phyloP scores from a whole-genome alignment of 2,329 filamentous ascomycete species.

The Fusarium illudens region DNA sequence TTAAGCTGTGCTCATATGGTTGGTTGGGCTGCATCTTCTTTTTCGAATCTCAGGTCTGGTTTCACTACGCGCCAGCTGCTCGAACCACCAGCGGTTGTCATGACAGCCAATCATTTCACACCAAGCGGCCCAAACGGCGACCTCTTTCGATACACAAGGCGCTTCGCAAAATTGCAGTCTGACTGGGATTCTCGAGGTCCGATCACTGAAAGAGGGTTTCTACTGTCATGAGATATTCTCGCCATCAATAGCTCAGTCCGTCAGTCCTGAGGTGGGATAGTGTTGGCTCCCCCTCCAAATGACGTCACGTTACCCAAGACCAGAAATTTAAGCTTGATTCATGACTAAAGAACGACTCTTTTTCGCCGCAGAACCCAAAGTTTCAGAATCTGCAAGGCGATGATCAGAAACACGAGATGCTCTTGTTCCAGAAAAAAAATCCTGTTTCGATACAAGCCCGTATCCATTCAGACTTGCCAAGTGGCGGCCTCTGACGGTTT shows the following conservation, averaged over 20 bases:
- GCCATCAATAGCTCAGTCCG: neutral
- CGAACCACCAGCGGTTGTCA: slow-evolving; percentile 12
- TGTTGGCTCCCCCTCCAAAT: slow-evolving; percentile 11
- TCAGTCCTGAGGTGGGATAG: neutral
- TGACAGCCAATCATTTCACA: slow-evolving; percentile 30
- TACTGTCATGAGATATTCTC: neutral
- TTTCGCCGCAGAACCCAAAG: slow-evolving; percentile 8
- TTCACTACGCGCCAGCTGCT: slow-evolving; percentile 31
- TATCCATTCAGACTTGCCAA: slow-evolving; percentile 12
- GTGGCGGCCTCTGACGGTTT: slow-evolving; percentile 14
- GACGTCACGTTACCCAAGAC: slow-evolving; percentile 18
- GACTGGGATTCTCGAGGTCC: neutral
- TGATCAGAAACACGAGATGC: slow-evolving; percentile 29
- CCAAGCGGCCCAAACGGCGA: slow-evolving; percentile 1
- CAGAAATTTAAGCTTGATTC: slow-evolving; percentile 4
- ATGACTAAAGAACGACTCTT: slow-evolving; percentile 6
- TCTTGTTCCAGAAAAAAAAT: slow-evolving; percentile 35
- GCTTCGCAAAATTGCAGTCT: slow-evolving; percentile 22
- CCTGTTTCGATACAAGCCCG: slow-evolving; percentile 26
- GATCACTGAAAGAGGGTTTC: neutral
- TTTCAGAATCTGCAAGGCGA: slow-evolving; percentile 37
- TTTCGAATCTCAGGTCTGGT: slow-evolving; percentile 1
- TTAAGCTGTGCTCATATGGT: slow-evolving; percentile 13
- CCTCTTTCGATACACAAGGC: slow-evolving; percentile 20
- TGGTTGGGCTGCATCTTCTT: slow-evolving; percentile 3